Base-by-base conservation (phyloP, 2,329 filamentous ascomycete species). In the Aspergillus felis region DNA sequence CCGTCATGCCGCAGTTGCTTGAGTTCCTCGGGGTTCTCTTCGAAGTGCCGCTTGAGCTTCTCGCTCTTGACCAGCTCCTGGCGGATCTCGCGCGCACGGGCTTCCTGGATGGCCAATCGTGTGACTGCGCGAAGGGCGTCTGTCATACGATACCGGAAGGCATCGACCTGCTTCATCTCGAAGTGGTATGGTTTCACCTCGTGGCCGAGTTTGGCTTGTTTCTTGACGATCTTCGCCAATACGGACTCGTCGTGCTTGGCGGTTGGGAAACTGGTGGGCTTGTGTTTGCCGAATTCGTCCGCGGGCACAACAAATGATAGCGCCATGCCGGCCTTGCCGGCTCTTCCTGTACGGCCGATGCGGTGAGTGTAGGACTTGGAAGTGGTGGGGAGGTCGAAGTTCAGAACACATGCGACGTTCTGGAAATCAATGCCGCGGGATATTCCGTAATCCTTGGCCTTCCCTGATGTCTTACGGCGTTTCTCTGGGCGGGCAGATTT, bases 301-400 rank as follows among this genome's bases (percentile, higher is more conserved):
- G 86, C 82, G 8, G 94, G 93, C 3, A 99, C 84, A 53, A 96
- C 90, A 73, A 99, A 97, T 9, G 92, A 96, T n/a, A 99, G 82
- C 0, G 94, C 92, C 84, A 96, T 97, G 58, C 94, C 94, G 1
- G 89, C 87, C 71, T 95, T 91, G 10, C 92, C 93, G 1, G 92
- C 94, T 60, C 94, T 86, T 1, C 91, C 94, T 5, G 94, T 99
- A 32, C 94, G 87, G 32, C 94, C 94, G 67, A 99, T 96, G 54
- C 94, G 88, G 76, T 99, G 94, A n/a, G 90, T 95, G 75, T 99
- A 99, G 8, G 91, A 96, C 71, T 91, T 95, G 41, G 91, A 88
- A 8, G 87, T 89, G 17, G 87, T 85, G 0, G 94, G 94, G 17
- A 99, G 87, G 74, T 99, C 94, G 73, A 99, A 99, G 78, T 99